These are phyloP conservation scores for Colletotrichum sp. DNA, from an alignment of 2,329 filamentous ascomycete species.

Conservation along the genomic window DNA sequence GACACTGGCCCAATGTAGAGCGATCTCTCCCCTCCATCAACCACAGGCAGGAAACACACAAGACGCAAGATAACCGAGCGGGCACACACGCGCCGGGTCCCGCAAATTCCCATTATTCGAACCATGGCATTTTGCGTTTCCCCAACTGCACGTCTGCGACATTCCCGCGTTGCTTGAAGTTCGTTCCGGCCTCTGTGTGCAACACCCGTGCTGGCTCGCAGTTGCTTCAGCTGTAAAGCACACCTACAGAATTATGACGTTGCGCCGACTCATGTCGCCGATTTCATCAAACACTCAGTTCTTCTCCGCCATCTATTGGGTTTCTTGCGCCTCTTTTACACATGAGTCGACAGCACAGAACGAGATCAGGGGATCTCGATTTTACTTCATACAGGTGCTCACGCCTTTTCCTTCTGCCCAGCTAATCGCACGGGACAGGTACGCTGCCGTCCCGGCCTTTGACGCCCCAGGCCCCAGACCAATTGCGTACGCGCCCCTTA, in stretches of 20 bases:
- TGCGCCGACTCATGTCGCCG: neutral
- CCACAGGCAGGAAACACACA: neutral
- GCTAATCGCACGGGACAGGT: neutral
- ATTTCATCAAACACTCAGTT: neutral
- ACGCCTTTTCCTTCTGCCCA: neutral
- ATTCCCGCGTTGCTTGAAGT: neutral
- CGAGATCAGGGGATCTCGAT: neutral
- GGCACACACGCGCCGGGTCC: neutral
- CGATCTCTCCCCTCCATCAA: neutral
- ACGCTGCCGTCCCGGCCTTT: neutral
- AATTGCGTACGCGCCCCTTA: neutral
- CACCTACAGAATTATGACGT: neutral
- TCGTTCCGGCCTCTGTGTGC: neutral
- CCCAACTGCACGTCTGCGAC: neutral
- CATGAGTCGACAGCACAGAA: neutral
- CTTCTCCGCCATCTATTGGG: neutral
- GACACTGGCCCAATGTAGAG: neutral
- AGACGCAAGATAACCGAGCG: slow-evolving; percentile 4
- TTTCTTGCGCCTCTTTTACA: neutral
- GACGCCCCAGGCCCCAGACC: neutral
- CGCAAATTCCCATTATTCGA: slow-evolving; percentile 6
- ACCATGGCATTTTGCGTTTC: slow-evolving; percentile 8
- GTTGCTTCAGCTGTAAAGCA: neutral
- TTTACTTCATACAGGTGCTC: neutral
- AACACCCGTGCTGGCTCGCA: neutral